phyloP scores from a whole-genome alignment of 768 basidiomycete genomes.

The Gloeopeniophorella convolvens region DNA sequence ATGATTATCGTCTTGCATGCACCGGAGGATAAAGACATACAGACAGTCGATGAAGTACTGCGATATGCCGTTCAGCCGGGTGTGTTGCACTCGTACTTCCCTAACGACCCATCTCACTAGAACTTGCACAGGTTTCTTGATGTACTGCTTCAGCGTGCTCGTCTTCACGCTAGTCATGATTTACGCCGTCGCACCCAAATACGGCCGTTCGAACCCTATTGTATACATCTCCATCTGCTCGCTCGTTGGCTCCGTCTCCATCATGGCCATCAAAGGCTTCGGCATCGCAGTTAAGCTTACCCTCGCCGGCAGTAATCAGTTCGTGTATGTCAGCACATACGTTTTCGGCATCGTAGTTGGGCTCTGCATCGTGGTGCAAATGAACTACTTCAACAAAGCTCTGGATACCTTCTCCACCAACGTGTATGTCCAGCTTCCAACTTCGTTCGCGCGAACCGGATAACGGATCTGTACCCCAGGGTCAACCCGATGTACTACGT shows the following conservation, averaged over 20 bases:
- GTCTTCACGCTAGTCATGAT: constrained; percentile 84
- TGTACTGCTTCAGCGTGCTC: constrained; percentile 83
- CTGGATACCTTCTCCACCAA: constrained; percentile 96
- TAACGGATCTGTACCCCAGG: no score
- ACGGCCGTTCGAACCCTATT: constrained; percentile 83
- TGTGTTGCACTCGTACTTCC: constrained; percentile 30
- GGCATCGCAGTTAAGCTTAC: constrained; percentile 96
- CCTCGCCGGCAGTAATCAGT: constrained; percentile 88
- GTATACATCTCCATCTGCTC: constrained; percentile 98
- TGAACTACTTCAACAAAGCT: constrained; percentile 98
- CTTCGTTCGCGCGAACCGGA: no score
- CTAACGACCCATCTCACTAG: background rate
- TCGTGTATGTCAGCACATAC: constrained; percentile 93
- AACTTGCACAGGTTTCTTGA: constrained; percentile 62
- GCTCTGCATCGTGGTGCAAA: constrained; percentile 83
- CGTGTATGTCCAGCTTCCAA: constrained; percentile 70
- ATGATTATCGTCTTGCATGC: constrained; percentile 95
- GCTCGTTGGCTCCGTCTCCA: constrained; percentile 89
- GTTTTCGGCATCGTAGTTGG: constrained; percentile 81
- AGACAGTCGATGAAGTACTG: constrained; percentile 91
- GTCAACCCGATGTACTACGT: constrained; percentile 99
- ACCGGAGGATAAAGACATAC: constrained; percentile 88
- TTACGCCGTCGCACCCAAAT: constrained; percentile 71
- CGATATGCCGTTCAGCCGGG: constrained; percentile 92
- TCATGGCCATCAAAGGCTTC: constrained; percentile 99